Base-by-base conservation (phyloP, 495 filamentous ascomycete species). In the Articulospora tetracladia region DNA sequence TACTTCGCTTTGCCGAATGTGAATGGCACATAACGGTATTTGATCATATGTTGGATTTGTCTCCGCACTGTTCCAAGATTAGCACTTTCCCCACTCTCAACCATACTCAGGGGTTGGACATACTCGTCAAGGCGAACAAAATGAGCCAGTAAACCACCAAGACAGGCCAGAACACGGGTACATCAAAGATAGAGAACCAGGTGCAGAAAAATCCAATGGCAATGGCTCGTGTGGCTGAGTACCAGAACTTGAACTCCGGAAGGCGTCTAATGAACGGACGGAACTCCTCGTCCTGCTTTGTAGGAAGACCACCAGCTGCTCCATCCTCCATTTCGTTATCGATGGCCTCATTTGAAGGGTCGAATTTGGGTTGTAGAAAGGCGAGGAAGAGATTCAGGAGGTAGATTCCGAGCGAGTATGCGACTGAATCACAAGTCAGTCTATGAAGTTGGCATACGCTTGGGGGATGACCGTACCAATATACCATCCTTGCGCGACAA, bases 31-130 rank as follows among this genome's bases (percentile, higher is more conserved):
- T 97, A 98, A 75, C 94, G 91, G 78, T 98, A 98, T 78, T 98
- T 98, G 85, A 98, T 97, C 94, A 98, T 98, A 76, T 97, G 93
- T 80, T 98, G 94, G 60, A 98, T 98, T 76, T 98, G 94, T 75
- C 92, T 87, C 69, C 94, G 83, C 94, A 98, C 92, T 96, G n/a
- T 24, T 19, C 34, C 24, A 3, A 7, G 6, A 51, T 58, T 55
- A 63, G 48, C 26, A 60, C n/a, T 55, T 22, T 25, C 3, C 26
- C 27, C 26, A 25, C 23, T 20, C 24, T 24, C 8, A 19, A 6
- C 25, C 46, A 11, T 22, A 60, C 25, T 28, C 30, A 27, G n/a
- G 20, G 24, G 17, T 13, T 39, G n/a, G 49, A 66, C 91, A 64
- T 83, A 96, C 92, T 98, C 19, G 94, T 98, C 73, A 98, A 76